Base-by-base conservation (phyloP, 2,329 filamentous ascomycete genomes). In the Rosellinia necatrix region DNA sequence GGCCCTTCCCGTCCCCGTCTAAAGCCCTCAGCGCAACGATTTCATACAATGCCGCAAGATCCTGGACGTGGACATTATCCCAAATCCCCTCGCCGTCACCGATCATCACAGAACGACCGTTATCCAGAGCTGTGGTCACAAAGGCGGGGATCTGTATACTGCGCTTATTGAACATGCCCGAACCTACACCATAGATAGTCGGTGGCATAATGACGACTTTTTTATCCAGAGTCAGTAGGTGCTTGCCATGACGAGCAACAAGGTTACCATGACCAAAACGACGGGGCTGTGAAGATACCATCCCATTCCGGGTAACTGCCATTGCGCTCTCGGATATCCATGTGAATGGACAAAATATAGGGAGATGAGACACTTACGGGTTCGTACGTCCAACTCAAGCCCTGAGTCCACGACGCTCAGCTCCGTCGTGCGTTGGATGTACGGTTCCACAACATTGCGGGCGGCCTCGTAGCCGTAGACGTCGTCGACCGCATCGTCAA, bases 131-230 rank as follows among this genome's bases (percentile, higher is more conserved):
- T 1, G 46, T 50, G 4, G 49, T 43, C 6, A 62, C 32, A 22
- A 40, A 47, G 3, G 42, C 5, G 9, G 74, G 74, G 15, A 79
- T 68, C 58, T 79, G 74, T 21, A 75, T 69, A 12, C 73, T 73
- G 1, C 61, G 57, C 7, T 57, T 66, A 32, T 79, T 75, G 62
- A 77, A 79, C 0, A 71, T 61, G 1, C 78, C 78, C 1, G 67
- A 70, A 6, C 78, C 76, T 1, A 61, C 53, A 15, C 80, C 80
- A 61, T 76, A 83, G 42, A 83, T 78, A 3, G 73, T 72, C 0
- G 77, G 77, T 0, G 72, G 69, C 72, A 78, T 78, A 40, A 82
- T 68, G 42, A 79, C 71, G 40, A 75, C 46, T 55, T 6, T 15
- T 8, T 10, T 12, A 12, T 27, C n/a, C n/a, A 24, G n/a, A 34